Base-by-base conservation (phyloP, 345 rosid species). In the Conringia planisiliqua region DNA sequence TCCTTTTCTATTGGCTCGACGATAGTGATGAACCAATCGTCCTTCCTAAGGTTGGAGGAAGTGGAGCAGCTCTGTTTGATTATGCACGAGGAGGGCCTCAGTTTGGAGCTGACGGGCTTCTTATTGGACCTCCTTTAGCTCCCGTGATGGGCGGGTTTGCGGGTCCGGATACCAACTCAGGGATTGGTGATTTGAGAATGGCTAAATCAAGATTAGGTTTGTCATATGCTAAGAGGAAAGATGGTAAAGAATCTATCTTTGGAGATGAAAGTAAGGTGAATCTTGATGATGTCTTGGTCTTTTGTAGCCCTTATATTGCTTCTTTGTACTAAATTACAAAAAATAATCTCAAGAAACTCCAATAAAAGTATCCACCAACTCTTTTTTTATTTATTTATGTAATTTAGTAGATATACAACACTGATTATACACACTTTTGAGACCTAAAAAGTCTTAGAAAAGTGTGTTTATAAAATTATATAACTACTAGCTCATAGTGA, bases 131-230 rank as follows among this genome's bases (percentile, higher is more conserved):
- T 5, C 94, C 96, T 8, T 64, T 91, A 38, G 87, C 92, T 0
- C 92, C 93, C 0, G 96, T 93, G 32, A 91, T 93, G 96, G 93
- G 94, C 0, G 94, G 91, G 16, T 89, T 93, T 43, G 81, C 98
- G 0, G 92, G 98, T 20, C 97, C 91, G 0, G 97, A 89, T 68
- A 85, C 94, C 5, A 91, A 85, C 62, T 89, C 96, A 0, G 97
- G 96, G 6, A 69, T 88, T 27, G 96, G 97, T 51, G 88, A 90
- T 73, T 67, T 93, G 73, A 88, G 91, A 71, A 89, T 84, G 76
- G 96, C 89, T 14, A 89, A 85, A 85, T 91, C 96, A 63, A 87
- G 97, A 79, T 76, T 90, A 76, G 96, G 96, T 2, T 79, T 89
- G 79, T 89, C 97, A 38, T 93, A 89, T 81, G 92, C 88, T 14